Evolutionary conservation across 2,329 filamentous ascomycete species (phyloP), one percentile per base, ranked within the genome.

Genomic region (Cyphellophora europaea): DNA sequence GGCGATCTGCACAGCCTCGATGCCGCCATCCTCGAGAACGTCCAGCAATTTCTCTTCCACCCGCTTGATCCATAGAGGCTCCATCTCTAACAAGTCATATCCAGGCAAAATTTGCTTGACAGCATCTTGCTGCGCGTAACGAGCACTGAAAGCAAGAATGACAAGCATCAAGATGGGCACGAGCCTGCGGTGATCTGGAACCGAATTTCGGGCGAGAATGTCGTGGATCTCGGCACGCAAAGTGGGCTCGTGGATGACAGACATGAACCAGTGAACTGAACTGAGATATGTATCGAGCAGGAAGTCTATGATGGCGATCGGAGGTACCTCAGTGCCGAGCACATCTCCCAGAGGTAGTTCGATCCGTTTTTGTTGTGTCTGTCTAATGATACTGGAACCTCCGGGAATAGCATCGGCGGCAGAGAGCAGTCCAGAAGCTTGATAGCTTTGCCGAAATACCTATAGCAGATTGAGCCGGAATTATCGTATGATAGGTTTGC

Each of bases 241-340:
- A 16, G 50, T 58, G 1, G 60, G 60, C 33, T 64, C 60, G 35
- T 58, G 59, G 12, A 66, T 49, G 1, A 60, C 59, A 3, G 65
- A 49, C 11, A 61, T 63, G 35, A 66, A 65, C 61, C 62, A 66
- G 44, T 65, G 61, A 11, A 66, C 54, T 2, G 58, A 45, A 32
- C 56, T 50, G 33, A 64, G 61, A 32, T 65, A 65, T 12, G 58
- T 53, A 36, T 63, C 59, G 6, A 65, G 31, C 2, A 63, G 46
- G 12, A 48, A 36, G n/a, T 51, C 40, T 27, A 58, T 49, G 5
- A 53, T 27, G 2, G 53, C 40, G 6, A 45, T 40, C 1, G 51
- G 27, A 5, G 60, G 60, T 13, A 63, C 35, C 5, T 46, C 30
- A 27, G 43, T 43, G 3, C 50, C 49, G 5, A 61, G 19, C 2